Evolutionary conservation across 108 stramenopile genomes (phyloP), one percentile per base, ranked within the genome.

Genomic region (Skeletonema tropicum): DNA sequence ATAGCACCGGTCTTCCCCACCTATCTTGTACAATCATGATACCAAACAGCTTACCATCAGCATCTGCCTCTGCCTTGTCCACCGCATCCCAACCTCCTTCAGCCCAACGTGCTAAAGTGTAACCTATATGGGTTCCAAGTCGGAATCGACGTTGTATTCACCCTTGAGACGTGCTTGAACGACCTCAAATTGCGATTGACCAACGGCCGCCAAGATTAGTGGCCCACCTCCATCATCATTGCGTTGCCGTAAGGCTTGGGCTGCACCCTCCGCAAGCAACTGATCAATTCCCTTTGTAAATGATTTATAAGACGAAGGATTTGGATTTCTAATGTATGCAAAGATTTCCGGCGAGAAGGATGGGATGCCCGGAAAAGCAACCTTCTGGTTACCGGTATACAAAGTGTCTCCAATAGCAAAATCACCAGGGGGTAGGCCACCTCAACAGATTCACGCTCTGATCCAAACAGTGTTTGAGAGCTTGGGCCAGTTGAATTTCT

Each of bases 111-210:
- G 97, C 97, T 49, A 97, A 71, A 5, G 90, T 88, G 72, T 93
- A 98, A n/a, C 86, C 71, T 30, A 98, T n/a, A n/a, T 72, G 6
- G 94, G 93, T 70, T 98, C 98, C 71, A 98, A 73, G 5, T 80
- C 80, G 7, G 90, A 87, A 48, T 94, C 92, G 8, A 97, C 98
- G 25, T 81, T 85, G 73, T 98, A 98, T 76, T 98, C 98, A 70
- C 83, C 86, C 80, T 95, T 74, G 57, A 98, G 83, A 7, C 98
- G 84, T 11, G 92, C 94, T 72, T 94, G 92, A 3, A 97, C 95
- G 13, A 97, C 97, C 82, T 98, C 97, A 69, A 98, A 97, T 75
- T 98, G 97, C 21, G 97, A 84, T 70, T 97, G 94, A 21, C 97
- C 97, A 21, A 98, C 97, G 2, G 97, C 97, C 0, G 97, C 97